Evolutionary conservation across 2,329 filamentous ascomycete species (phyloP).

Genomic region (Triangularia verruculosa): DNA sequence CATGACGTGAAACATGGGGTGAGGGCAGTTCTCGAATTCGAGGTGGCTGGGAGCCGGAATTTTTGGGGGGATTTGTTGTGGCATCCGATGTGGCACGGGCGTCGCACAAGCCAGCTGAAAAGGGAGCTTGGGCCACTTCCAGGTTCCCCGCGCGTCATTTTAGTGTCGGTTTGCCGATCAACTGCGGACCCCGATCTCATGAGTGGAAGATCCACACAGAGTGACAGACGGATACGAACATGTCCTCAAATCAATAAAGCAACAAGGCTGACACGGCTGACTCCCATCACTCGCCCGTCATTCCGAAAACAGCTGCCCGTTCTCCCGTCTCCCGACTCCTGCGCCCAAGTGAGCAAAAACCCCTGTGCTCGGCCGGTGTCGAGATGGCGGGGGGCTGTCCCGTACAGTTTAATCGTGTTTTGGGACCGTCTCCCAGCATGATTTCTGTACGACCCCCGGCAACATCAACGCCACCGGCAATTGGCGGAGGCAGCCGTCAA

Average conservation of each 20-base stretch:
- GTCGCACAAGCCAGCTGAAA: neutral
- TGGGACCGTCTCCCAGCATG: neutral
- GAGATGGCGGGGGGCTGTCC: neutral
- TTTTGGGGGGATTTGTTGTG: neutral
- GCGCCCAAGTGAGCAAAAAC: neutral
- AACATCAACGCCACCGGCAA: neutral
- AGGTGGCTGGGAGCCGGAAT: neutral
- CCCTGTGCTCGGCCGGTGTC: neutral
- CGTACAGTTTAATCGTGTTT: neutral
- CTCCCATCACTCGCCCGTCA: neutral
- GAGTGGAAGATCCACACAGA: neutral
- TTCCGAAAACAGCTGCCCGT: neutral
- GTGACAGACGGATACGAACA: neutral
- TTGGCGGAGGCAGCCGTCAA: neutral
- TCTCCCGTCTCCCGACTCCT: no score
- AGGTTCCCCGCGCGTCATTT: neutral
- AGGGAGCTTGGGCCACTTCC: slow-evolving; percentile 3
- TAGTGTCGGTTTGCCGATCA: neutral
- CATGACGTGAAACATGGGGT: neutral
- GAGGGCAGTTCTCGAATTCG: neutral
- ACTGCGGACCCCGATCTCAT: neutral
- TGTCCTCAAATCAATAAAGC: neutral
- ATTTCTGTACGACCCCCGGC: neutral
- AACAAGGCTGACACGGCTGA: neutral
- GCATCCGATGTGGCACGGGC: neutral